A percentile compares a stretch with the other conserved stretches of the same genome.
phyloP scores from a whole-genome alignment of 176 grass and related monocot species.

The Hyparrhenia diplandra region DNA sequence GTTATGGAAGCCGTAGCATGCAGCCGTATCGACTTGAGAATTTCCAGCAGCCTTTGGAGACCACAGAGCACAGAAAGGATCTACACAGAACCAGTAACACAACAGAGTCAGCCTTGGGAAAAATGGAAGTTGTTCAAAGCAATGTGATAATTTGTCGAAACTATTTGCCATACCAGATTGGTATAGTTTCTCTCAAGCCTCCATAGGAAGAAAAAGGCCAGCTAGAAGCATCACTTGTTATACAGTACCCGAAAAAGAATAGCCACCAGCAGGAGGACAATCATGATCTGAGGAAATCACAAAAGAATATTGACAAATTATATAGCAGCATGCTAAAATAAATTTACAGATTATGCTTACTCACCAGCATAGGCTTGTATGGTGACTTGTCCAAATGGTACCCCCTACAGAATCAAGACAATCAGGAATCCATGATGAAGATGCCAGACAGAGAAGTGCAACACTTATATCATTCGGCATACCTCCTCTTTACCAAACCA shows the following conservation, averaged over 20 bases:
- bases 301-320: constrained; percentile 17
- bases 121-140: not conserved
- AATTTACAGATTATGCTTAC: constrained; percentile 12
- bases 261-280: constrained; percentile 54
- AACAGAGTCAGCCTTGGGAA: not conserved
- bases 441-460: not conserved
- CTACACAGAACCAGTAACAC: not conserved
- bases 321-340: not conserved
- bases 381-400: constrained; percentile 49
- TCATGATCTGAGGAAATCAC: constrained; percentile 46
- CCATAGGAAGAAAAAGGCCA: not conserved
- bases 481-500: constrained; percentile 77
- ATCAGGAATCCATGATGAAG: not conserved
- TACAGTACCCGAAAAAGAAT: constrained; percentile 50
- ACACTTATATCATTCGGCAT: constrained; percentile 17
- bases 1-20: not conserved
- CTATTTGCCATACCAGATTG: not conserved
- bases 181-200: not conserved
- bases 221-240: constrained; percentile 23
- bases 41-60: not conserved
- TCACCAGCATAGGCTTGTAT: constrained; percentile 64
- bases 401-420: constrained; percentile 37
- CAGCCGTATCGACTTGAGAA: not conserved
- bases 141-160: not conserved
- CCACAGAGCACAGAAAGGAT: not conserved